Percentiles rank a stretch among this genome's conserved stretches.
Conservation (phyloP, 1,139 yeast species). For the Lodderomyces pseudojiufengensis region DNA sequence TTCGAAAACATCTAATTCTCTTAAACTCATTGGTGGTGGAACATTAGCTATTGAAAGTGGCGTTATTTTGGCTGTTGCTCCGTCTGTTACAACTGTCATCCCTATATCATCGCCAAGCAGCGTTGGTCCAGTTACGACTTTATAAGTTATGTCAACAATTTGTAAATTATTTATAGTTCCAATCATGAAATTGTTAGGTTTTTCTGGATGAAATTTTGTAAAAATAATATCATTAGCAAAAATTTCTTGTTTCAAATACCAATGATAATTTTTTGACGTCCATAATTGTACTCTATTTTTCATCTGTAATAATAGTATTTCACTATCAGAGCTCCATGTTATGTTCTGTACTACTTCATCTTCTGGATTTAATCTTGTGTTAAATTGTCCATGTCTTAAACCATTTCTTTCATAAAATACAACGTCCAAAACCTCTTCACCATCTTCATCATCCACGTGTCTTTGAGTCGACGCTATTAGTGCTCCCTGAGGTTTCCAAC, state of each 20-base stretch:
- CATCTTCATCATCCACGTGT: constrained; percentile 35
- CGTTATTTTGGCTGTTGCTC: constrained; percentile 66
- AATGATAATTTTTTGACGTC: constrained; percentile 91
- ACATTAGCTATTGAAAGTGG: constrained; percentile 84
- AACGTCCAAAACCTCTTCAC: constrained; percentile 49
- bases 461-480: constrained; percentile 81
- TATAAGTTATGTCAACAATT: constrained; percentile 66
- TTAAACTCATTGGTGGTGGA: constrained; percentile 89
- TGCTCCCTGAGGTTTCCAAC: constrained; percentile 94
- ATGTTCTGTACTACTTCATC: constrained; percentile 48
- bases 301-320: constrained; percentile 67
- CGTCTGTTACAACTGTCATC: constrained; percentile 78
- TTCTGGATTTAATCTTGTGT: constrained; percentile 54
- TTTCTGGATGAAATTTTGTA: constrained; percentile 85
- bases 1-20: constrained; percentile 52
- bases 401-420: constrained; percentile 94
- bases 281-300: constrained; percentile 69
- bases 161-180: constrained; percentile 51
- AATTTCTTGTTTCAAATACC: constrained; percentile 88
- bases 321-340: constrained; percentile 83
- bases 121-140: constrained; percentile 66
- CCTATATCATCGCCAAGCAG: constrained; percentile 70
- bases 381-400: constrained; percentile 82
- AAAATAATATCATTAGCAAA: constrained; percentile 37
- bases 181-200: constrained; percentile 69